Evolutionary conservation across 345 rosid species (phyloP).

Genomic region (Citrus cavaleriei): DNA sequence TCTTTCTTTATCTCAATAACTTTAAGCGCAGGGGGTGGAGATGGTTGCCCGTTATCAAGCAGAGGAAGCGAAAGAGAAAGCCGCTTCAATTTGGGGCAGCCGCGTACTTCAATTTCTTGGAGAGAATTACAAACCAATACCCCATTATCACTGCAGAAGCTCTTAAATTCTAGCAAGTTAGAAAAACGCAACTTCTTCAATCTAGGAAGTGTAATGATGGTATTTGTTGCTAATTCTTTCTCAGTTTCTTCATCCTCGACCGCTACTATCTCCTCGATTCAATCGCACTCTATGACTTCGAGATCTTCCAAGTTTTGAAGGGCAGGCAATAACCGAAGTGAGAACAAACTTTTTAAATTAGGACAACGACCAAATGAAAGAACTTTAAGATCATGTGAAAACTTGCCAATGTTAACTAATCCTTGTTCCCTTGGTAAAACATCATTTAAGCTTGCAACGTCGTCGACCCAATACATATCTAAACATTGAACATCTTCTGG

Average conservation of each 20-base stretch:
- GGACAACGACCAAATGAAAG: too few species aligned
- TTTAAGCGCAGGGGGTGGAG: background rate
- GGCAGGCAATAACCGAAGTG: too few species aligned
- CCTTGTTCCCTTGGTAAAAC: too few species aligned
- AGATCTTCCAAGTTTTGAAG: too few species aligned
- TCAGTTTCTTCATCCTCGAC: background rate
- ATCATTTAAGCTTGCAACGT: too few species aligned
- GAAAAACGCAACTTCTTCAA: fast-evolving
- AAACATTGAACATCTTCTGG: too few species aligned
- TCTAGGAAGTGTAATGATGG: background rate
- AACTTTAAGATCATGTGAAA: too few species aligned
- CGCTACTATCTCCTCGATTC: background rate
- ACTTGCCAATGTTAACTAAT: too few species aligned
- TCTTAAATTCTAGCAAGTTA: background rate
- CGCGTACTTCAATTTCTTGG: fast-evolving
- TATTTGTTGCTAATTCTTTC: background rate
- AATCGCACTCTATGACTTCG: too few species aligned
- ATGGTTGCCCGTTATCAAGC: background rate
- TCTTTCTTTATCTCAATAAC: background rate
- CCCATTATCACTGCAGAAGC: background rate
- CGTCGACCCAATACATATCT: too few species aligned
- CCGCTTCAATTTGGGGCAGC: background rate
- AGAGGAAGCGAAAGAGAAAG: background rate
- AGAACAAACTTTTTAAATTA: too few species aligned
- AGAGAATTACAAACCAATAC: background rate